A percentile compares a stretch with the other conserved stretches of the same genome.
Evolutionary conservation across 1,284 basidiomycete genomes (phyloP).

Genomic region (Fomitiporia mediterranea): DNA sequence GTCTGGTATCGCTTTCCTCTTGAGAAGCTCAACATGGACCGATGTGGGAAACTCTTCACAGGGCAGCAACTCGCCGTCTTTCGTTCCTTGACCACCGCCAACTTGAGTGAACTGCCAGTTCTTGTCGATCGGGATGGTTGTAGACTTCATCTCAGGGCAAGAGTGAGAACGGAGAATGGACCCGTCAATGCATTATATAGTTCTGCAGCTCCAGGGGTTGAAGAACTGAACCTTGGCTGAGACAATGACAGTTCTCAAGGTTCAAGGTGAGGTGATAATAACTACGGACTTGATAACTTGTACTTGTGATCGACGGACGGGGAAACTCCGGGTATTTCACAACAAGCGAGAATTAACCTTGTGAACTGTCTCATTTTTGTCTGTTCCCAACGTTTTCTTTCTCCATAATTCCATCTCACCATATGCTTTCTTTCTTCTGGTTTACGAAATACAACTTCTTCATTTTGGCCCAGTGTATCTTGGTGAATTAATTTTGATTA

Average conservation of each 20-base stretch:
- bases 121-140: constrained; percentile 26
- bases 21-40: constrained; percentile 81
- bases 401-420: no score
- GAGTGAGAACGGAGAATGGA: not conserved
- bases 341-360: not conserved
- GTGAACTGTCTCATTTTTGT: no score
- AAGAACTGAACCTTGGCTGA: not conserved
- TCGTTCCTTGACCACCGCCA: constrained; percentile 53
- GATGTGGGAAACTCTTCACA: constrained; percentile 70
- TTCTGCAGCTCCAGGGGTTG: not conserved
- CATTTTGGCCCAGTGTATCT: no score
- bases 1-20: constrained; percentile 68
- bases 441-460: no score
- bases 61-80: constrained; percentile 61
- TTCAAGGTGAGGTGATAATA: not conserved
- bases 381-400: no score
- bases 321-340: not conserved
- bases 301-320: not conserved
- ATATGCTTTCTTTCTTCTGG: no score
- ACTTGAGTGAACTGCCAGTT: constrained; percentile 68
- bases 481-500: no score
- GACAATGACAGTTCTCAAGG: no score
- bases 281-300: not conserved
- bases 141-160: constrained; percentile 14
- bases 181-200: not conserved